A percentile compares a stretch with the other conserved stretches of the same genome.
phyloP scores from a whole-genome alignment of 2,329 filamentous ascomycete species.

The Amesomyces nigricolor region DNA sequence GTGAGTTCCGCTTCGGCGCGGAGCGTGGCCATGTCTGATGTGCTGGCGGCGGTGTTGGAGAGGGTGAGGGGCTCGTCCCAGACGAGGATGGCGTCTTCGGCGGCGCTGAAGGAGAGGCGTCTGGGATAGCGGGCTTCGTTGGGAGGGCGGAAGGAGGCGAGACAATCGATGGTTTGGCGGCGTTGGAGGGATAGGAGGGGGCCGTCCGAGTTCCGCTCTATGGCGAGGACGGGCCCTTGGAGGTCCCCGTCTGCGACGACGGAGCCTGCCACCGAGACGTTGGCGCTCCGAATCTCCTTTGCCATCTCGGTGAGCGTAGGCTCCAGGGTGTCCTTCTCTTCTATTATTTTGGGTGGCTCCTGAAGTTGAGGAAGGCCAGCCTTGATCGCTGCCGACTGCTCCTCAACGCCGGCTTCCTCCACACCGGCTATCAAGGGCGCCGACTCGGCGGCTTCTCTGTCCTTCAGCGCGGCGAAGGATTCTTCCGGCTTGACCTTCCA shows the following conservation, averaged over 20 bases:
- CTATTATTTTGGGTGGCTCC: not conserved
- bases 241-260: slow-evolving; percentile 55
- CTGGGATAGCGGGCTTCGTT: slow-evolving; percentile 63
- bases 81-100: slow-evolving; percentile 65
- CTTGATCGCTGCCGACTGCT: slow-evolving; percentile 1
- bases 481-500: slow-evolving; percentile 62
- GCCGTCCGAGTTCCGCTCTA: slow-evolving; percentile 41
- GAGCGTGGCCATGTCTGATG: slow-evolving; percentile 15
- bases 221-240: slow-evolving; percentile 46
- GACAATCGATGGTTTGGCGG: slow-evolving; percentile 51
- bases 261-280: slow-evolving; percentile 54
- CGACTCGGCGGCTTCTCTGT: slow-evolving; percentile 27
- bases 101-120: slow-evolving; percentile 68
- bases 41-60: slow-evolving; percentile 22
- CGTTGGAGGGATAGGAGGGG: slow-evolving; percentile 51
- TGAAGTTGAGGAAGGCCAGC: not conserved
- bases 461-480: slow-evolving; percentile 42
- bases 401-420: slow-evolving; percentile 15
- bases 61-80: slow-evolving; percentile 54
- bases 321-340: slow-evolving; percentile 12
- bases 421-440: slow-evolving; percentile 16
- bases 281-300: slow-evolving; percentile 38
- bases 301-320: slow-evolving; percentile 36
- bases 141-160: slow-evolving; percentile 31
- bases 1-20: slow-evolving; percentile 44